These are phyloP conservation scores for Echites panduratus DNA, from an alignment of 257 asterid species.

Conservation along the genomic window DNA sequence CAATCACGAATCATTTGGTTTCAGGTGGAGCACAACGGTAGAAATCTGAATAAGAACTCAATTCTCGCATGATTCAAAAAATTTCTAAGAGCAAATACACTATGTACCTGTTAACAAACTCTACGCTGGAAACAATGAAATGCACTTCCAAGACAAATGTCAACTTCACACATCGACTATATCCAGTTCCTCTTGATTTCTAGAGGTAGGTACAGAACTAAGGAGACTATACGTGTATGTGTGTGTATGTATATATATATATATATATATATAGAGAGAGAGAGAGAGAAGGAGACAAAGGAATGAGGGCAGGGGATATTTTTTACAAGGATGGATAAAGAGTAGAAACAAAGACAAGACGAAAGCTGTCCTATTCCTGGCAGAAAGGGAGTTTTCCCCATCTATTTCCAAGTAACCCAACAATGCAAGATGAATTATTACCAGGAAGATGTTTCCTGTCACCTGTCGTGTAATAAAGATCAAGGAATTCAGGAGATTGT, in stretches of 20 bases:
- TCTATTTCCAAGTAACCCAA: neutral
- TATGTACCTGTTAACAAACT: constrained; percentile 12
- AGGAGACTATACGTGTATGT: neutral
- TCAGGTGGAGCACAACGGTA: constrained; percentile 6
- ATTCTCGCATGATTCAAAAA: constrained; percentile 6
- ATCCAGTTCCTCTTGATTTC: constrained; percentile 6
- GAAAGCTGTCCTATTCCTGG: neutral
- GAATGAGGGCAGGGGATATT: neutral
- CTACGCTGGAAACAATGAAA: constrained; percentile 10
- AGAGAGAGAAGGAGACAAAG: neutral
- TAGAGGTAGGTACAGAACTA: neutral
- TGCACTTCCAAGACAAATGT: constrained; percentile 9
- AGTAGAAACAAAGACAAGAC: neutral
- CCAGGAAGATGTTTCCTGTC: neutral
- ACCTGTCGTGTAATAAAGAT: neutral
- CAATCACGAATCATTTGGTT: constrained; percentile 7
- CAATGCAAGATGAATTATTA: neutral
- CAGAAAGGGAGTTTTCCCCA: neutral
- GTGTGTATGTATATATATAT: neutral
- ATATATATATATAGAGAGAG: neutral
- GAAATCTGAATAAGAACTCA: neutral
- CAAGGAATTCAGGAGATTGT: neutral
- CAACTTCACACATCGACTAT: constrained; percentile 4
- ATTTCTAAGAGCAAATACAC: neutral
- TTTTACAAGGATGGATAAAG: neutral